Percentiles rank a stretch among this genome's conserved stretches.
Evolutionary conservation across 1,139 yeast species (phyloP).

Genomic region (Nadsonia starkeyi-henricii): DNA sequence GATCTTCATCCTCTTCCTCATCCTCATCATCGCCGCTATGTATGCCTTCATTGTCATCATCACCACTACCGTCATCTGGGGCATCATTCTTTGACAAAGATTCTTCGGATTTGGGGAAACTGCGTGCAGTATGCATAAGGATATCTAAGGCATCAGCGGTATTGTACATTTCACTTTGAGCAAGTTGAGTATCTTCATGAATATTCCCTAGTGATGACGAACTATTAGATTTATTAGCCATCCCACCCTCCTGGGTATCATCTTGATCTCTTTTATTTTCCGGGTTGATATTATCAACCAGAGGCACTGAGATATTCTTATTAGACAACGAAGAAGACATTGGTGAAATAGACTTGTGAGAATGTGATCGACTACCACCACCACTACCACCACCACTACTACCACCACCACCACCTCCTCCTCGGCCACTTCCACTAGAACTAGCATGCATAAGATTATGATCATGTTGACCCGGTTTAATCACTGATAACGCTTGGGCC

Average conservation of each 20-base stretch:
- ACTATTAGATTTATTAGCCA: neutral
- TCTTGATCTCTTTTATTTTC: neutral
- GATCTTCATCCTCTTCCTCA: neutral
- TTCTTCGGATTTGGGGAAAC: constrained; percentile 16
- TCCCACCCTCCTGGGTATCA: neutral
- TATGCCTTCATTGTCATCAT: neutral
- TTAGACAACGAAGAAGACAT: no score
- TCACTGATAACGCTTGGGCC: constrained; percentile 4
- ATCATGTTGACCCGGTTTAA: neutral
- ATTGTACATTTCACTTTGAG: constrained; percentile 27
- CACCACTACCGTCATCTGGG: neutral
- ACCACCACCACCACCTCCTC: no score
- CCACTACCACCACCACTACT: neutral
- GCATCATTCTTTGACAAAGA: neutral
- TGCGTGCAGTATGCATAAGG: constrained; percentile 35
- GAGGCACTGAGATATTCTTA: neutral
- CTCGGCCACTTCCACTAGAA: neutral
- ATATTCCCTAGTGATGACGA: neutral
- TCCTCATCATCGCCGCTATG: neutral
- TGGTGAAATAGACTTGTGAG: neutral
- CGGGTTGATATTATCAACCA: neutral
- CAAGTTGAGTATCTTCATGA: constrained; percentile 12
- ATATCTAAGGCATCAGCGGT: constrained; percentile 49
- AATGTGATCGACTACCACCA: neutral
- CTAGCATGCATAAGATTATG: neutral